Evolutionary conservation across 106 monocot genomes (phyloP).

Genomic region (Agapanthus africanus): DNA sequence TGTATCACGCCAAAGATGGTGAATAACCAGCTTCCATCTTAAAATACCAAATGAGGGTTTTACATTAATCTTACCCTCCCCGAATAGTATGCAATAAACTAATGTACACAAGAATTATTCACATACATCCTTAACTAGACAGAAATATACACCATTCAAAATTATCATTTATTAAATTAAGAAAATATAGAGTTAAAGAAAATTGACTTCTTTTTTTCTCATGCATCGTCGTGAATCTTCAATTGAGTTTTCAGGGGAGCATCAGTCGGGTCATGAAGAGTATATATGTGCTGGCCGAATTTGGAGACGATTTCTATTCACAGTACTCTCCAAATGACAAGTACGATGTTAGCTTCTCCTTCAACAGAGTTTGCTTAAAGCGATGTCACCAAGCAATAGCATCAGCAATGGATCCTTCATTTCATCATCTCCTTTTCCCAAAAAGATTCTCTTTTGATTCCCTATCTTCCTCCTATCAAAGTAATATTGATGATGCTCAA

Average conservation of each 20-base stretch:
- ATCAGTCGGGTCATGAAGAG: slow-evolving; percentile 9
- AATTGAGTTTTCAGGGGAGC: too few relatives aligned
- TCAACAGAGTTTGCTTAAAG: slow-evolving; percentile 43
- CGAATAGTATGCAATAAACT: too few relatives aligned
- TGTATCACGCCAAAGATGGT: too few relatives aligned
- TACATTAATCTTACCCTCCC: too few relatives aligned
- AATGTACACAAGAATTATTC: too few relatives aligned
- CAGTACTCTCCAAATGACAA: slow-evolving; percentile 25
- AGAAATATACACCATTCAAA: too few relatives aligned
- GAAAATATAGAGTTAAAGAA: too few relatives aligned
- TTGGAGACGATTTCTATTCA: slow-evolving; percentile 26
- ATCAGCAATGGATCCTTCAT: slow-evolving; percentile 14
- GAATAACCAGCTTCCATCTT: too few relatives aligned
- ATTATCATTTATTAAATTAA: too few relatives aligned
- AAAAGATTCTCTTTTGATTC: not conserved
- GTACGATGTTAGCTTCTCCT: slow-evolving; percentile 44
- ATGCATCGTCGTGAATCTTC: not conserved
- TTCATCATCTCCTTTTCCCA: slow-evolving; percentile 28
- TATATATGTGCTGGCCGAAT: slow-evolving; percentile 17
- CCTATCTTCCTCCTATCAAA: not conserved
- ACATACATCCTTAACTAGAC: too few relatives aligned
- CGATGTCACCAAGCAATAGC: slow-evolving; percentile 28
- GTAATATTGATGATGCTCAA: not conserved
- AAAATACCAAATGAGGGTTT: too few relatives aligned
- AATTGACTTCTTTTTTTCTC: too few relatives aligned